phyloP scores from a whole-genome alignment of 768 basidiomycete species.

The Psilocybe sp. region DNA sequence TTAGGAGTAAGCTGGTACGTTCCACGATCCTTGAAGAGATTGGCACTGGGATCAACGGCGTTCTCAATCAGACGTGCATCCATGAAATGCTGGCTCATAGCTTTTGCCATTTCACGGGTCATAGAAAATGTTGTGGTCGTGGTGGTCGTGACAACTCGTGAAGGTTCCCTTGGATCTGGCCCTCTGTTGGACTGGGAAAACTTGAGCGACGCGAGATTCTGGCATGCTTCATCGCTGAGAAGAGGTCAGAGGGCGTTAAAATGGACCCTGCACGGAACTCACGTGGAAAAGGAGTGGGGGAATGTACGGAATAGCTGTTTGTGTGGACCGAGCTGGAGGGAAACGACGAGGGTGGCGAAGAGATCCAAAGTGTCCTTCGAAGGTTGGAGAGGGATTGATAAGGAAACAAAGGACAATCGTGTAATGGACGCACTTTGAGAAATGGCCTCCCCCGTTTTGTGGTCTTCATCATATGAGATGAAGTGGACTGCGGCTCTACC shows the following conservation, averaged over 20 bases:
- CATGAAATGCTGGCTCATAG: slow-evolving; percentile 99
- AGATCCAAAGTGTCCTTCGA: slow-evolving; percentile 94
- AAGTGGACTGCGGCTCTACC: slow-evolving; percentile 50
- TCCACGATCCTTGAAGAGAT: slow-evolving; percentile 96
- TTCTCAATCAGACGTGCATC: slow-evolving; percentile 98
- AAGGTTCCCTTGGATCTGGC: slow-evolving; percentile 96
- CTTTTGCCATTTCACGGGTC: slow-evolving; percentile 99
- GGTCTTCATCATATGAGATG: slow-evolving; percentile 98
- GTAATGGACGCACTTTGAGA: slow-evolving; percentile 63
- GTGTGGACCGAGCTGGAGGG: slow-evolving; percentile 82
- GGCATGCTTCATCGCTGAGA: slow-evolving; percentile 89
- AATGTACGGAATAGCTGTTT: slow-evolving; percentile 97
- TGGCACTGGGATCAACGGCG: slow-evolving; percentile 83
- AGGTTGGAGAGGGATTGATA: slow-evolving; percentile 2
- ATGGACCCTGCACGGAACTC: slow-evolving; percentile 30
- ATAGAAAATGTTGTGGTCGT: slow-evolving; percentile 99
- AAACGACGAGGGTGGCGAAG: slow-evolving; percentile 94
- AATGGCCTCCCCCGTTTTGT: slow-evolving; percentile 94
- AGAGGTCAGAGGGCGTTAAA: slow-evolving; percentile 11
- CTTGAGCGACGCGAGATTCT: slow-evolving; percentile 91
- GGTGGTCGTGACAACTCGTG: slow-evolving; percentile 97
- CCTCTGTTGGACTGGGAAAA: slow-evolving; percentile 99
- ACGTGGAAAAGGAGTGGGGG: slow-evolving; percentile 95
- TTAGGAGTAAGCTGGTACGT: slow-evolving; percentile 96
- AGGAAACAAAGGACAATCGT: slow-evolving; percentile 8